Percentiles rank a stretch among this genome's conserved stretches.
Evolutionary conservation across 2,329 filamentous ascomycete species (phyloP).

Genomic region (Colletotrichum spinosum): DNA sequence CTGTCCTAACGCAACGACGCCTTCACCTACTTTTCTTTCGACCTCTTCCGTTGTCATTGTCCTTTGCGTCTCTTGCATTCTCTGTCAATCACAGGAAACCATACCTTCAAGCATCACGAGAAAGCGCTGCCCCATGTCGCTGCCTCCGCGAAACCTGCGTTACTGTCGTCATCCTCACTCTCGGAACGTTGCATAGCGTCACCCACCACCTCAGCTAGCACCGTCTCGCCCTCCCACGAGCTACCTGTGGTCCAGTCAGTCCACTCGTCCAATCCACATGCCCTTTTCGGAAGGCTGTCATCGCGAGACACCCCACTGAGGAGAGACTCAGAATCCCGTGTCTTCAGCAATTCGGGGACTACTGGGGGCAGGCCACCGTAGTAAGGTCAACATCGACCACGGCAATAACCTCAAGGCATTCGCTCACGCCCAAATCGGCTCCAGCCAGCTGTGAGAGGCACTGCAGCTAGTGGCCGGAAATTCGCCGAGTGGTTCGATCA

Average conservation of each 20-base stretch:
- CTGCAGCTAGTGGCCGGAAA: constrained; percentile 19
- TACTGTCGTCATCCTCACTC: constrained; percentile 9
- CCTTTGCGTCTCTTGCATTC: not conserved
- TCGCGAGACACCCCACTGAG: constrained; percentile 11
- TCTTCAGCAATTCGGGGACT: too few relatives aligned
- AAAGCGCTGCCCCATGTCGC: constrained; percentile 20
- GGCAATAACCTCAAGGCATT: too few relatives aligned
- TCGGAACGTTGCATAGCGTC: constrained; percentile 25
- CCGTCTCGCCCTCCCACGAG: too few relatives aligned
- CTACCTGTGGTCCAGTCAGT: too few relatives aligned
- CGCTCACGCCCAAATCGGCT: too few relatives aligned
- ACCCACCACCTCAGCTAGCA: constrained; percentile 3
- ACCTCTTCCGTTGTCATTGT: constrained; percentile 3
- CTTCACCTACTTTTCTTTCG: constrained; percentile 18
- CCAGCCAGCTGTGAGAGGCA: constrained; percentile 5
- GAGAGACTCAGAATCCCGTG: not conserved
- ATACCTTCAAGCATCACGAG: too few relatives aligned
- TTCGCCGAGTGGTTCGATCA: constrained; percentile 27
- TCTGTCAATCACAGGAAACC: not conserved
- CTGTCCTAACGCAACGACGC: constrained; percentile 4
- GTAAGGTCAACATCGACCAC: too few relatives aligned
- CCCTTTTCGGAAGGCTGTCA: constrained; percentile 15
- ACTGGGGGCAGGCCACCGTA: too few relatives aligned
- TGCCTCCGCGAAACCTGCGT: constrained; percentile 2
- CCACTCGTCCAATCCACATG: not conserved